Percentiles rank a stretch among this genome's conserved stretches.
Conservation (phyloP, 768 basidiomycete genomes). For the Tephrocybe sp. region DNA sequence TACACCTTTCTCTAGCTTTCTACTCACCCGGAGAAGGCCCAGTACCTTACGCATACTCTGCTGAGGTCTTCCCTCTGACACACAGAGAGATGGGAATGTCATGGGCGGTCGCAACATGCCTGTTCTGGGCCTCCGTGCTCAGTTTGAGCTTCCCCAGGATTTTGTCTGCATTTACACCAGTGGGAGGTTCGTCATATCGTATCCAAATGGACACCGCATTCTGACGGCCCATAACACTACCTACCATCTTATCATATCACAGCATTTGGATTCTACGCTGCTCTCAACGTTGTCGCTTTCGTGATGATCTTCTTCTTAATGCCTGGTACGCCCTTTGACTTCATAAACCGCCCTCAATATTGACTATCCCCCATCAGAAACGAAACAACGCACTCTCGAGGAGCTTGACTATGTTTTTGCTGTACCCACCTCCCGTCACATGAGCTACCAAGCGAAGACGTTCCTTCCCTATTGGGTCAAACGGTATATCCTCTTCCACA, state of each 20-base stretch:
- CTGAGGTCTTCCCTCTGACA: conserved; percentile 87
- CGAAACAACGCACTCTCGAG: conserved; percentile 52
- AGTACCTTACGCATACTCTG: conserved; percentile 88
- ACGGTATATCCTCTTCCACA: conserved; percentile 42
- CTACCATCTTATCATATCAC: background rate
- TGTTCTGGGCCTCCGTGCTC: conserved; percentile 56
- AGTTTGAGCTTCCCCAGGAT: conserved; percentile 62
- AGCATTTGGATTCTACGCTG: conserved; percentile 62
- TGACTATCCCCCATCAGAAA: conserved; percentile 31
- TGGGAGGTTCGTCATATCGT: conserved; percentile 32
- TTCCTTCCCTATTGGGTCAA: conserved; percentile 54
- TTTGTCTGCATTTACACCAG: conserved; percentile 39
- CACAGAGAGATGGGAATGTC: conserved; percentile 69
- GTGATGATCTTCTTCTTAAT: conserved; percentile 57
- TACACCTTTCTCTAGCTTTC: conserved; percentile 35
- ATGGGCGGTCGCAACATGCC: conserved; percentile 52
- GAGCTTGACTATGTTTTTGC: conserved; percentile 53
- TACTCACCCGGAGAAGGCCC: conserved; percentile 90
- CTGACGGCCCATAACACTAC: too few species aligned
- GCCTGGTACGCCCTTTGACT: conserved; percentile 39
- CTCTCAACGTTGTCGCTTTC: conserved; percentile 48
- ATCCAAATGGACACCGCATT: too few species aligned
- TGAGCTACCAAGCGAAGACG: conserved; percentile 40
- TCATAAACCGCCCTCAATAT: background rate
- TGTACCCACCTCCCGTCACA: conserved; percentile 46